Evolutionary conservation across 1,284 basidiomycete genomes (phyloP), one percentile per base, ranked within the genome.

Genomic region (Testicularia cyperi): DNA sequence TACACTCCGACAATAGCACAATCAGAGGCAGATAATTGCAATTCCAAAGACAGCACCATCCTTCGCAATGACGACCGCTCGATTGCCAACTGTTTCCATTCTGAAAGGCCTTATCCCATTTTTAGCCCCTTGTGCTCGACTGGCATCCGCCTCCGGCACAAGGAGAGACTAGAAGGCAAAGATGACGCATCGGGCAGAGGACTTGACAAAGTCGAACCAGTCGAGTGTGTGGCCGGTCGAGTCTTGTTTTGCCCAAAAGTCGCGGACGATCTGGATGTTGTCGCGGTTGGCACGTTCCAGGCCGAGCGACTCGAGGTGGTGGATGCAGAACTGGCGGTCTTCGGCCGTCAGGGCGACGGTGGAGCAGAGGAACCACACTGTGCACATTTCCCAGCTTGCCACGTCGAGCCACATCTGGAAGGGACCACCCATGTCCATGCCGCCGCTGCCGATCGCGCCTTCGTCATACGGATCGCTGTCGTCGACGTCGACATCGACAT

Each of bases 311-410:
- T 65, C 48, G n/a, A 68, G 27, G n/a, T 68, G 51, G 18, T 49
- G 39, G 18, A 65, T 53, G 31, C 57, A 62, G 24, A 57, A 54
- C 28, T 43, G 36, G 4, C 62, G 26, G 14, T 68, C 52, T 10
- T 34, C 15, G 14, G 40, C 21, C 6, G 52, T 61, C 22, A 68
- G 40, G n/a, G 62, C 46, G 5, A 62, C 53, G 6, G 62, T 65
- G 10, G 34, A 43, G 15, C 52, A 56, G 3, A 68, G 32, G 51
- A 65, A 68, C 65, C 65, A 68, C 2, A 68, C 62, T 16, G 60
- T 61, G 40, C 52, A 54, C 65, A 68, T 65, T 19, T 68, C 65
- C 65, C 65, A 68, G 21, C 37, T 44, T 3, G 63, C 52, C 10
- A 62, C 54, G 24, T 57, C 45, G 12, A 58, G 35, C 60, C 58